Conservation (phyloP, 2,329 filamentous ascomycete genomes). For the Myriosclerotinia duriaeana region DNA sequence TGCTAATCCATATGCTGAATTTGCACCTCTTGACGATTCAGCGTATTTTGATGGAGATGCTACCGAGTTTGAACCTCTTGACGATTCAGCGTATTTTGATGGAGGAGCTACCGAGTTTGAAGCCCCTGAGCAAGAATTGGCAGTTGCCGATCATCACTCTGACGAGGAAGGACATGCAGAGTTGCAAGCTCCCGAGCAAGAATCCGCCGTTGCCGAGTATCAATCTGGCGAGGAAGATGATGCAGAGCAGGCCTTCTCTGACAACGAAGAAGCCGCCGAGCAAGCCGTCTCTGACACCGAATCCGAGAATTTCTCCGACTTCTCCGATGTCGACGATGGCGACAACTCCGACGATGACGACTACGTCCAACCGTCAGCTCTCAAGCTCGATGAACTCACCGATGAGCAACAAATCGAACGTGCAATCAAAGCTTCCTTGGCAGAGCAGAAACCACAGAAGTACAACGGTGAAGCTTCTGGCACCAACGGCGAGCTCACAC, state of each 20-base stretch:
- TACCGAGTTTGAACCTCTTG: neutral
- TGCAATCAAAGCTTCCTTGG: neutral
- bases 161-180: neutral
- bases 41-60: too few relatives aligned
- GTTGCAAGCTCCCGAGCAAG: too few relatives aligned
- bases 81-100: neutral
- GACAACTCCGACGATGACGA: conserved; percentile 5
- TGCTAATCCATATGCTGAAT: neutral
- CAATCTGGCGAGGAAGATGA: too few relatives aligned
- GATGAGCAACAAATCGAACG: neutral
- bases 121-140: neutral
- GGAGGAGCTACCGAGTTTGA: neutral
- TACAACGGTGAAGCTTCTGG: conserved; percentile 7
- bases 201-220: too few relatives aligned
- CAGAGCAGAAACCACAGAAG: neutral
- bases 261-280: neutral
- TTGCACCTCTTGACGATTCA: neutral
- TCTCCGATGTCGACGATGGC: neutral
- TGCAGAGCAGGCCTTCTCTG: too few relatives aligned
- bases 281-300: neutral
- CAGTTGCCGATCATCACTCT: neutral
- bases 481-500: neutral
- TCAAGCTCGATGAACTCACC: neutral
- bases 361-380: neutral
- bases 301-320: neutral